Conservation (phyloP, 805 yeast genomes). For the Phaffomyces thermotolerans region DNA sequence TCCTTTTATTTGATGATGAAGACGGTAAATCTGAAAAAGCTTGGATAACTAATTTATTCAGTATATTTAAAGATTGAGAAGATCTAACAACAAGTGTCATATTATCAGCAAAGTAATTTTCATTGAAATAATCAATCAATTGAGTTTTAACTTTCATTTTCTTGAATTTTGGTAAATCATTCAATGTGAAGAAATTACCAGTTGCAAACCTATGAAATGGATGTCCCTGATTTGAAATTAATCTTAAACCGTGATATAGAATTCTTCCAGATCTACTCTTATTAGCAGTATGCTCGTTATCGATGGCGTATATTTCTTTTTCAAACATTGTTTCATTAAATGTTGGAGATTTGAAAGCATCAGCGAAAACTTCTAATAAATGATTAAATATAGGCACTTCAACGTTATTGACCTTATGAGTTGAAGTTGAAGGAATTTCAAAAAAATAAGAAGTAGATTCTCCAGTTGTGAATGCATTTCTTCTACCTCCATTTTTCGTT, state of each 20-base stretch:
- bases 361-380: conserved; percentile 42
- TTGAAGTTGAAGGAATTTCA: conserved; percentile 44
- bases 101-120: conserved; percentile 38
- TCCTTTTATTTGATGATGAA: conserved; percentile 1
- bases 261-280: conserved; percentile 36
- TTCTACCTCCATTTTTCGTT: conserved; percentile 43
- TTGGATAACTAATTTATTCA: conserved; percentile 43
- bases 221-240: conserved; percentile 39
- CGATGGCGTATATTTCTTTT: conserved; percentile 52
- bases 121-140: conserved; percentile 33
- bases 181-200: conserved; percentile 50
- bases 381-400: conserved; percentile 34
- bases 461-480: conserved; percentile 65
- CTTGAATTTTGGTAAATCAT: conserved; percentile 26
- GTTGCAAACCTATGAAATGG: conserved; percentile 60
- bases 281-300: conserved; percentile 62
- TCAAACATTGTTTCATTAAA: conserved; percentile 36
- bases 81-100: conserved; percentile 58
- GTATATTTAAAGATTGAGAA: conserved; percentile 53
- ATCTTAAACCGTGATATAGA: conserved; percentile 50
- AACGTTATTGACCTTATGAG: conserved; percentile 10
- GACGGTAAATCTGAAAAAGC: conserved; percentile 33
- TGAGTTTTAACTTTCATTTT: conserved; percentile 30
- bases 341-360: conserved; percentile 43
- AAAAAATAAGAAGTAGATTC: conserved; percentile 60